Conservation (phyloP, 352 stramenopile species). For the Phytopythium kandeliae region DNA sequence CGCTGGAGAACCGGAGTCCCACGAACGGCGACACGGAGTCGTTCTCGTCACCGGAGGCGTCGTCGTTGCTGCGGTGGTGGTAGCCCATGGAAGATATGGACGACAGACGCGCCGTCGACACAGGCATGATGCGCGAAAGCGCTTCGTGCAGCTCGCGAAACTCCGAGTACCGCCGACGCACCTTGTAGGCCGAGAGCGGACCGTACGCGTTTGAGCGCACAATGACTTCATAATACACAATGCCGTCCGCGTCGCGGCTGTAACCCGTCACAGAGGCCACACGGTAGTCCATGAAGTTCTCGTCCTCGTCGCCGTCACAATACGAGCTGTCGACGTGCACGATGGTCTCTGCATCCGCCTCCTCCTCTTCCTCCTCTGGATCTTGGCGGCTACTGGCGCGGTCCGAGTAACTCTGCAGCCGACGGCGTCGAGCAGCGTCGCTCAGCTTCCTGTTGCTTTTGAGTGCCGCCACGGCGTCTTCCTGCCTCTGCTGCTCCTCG, state of each 20-base stretch:
- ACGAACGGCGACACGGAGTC: constrained; percentile 13
- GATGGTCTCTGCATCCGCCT: constrained; percentile 5
- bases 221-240: constrained; percentile 81
- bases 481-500: constrained; percentile 5
- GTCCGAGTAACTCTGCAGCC: constrained; percentile 1
- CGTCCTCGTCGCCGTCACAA: constrained; percentile 30
- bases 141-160: constrained; percentile 52
- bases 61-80: constrained; percentile 17
- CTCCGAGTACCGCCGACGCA: constrained; percentile 70
- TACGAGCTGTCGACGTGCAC: constrained; percentile 6
- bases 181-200: constrained; percentile 73
- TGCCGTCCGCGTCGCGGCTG: constrained; percentile 61
- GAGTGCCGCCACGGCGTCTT: not conserved
- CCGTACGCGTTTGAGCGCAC: constrained; percentile 53
- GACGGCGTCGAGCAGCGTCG: not conserved
- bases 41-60: constrained; percentile 15
- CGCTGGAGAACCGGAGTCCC: constrained; percentile 15
- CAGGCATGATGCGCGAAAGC: constrained; percentile 51
- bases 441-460: not conserved
- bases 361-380: constrained; percentile 7
- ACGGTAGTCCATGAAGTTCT: constrained; percentile 73
- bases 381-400: not conserved
- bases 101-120: constrained; percentile 19
- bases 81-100: constrained; percentile 22
- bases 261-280: constrained; percentile 65